Evolutionary conservation across 2,329 filamentous ascomycete species (phyloP).

Genomic region (Colletotrichum sp.): DNA sequence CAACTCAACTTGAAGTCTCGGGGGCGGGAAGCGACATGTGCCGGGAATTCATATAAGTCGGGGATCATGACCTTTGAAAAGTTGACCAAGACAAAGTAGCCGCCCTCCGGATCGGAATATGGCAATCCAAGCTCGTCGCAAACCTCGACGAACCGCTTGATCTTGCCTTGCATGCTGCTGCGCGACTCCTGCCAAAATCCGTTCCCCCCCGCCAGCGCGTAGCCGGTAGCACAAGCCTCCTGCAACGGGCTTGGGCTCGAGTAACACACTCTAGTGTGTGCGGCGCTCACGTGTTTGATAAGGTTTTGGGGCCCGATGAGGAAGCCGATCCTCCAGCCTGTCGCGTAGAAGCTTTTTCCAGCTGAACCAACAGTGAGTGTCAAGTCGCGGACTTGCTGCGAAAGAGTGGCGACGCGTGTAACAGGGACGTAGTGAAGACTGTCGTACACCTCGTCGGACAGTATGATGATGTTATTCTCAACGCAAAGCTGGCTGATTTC

Average conservation of each 20-base stretch:
- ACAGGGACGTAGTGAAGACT: slow-evolving; percentile 94
- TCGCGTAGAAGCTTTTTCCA: slow-evolving; percentile 98
- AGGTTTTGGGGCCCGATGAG: slow-evolving; percentile 87
- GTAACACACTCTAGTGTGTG: slow-evolving; percentile 96
- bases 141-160: slow-evolving; percentile 83
- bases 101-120: slow-evolving; percentile 92
- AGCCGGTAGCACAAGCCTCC: slow-evolving; percentile 82
- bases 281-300: slow-evolving; percentile 89
- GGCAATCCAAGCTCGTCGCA: slow-evolving; percentile 78
- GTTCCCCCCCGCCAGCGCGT: slow-evolving; percentile 83
- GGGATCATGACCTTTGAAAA: slow-evolving; percentile 87
- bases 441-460: slow-evolving; percentile 94
- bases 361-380: slow-evolving; percentile 95
- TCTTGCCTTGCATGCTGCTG: slow-evolving; percentile 87
- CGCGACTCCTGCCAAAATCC: slow-evolving; percentile 89
- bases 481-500: slow-evolving; percentile 88
- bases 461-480: slow-evolving; percentile 91
- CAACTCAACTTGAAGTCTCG: slow-evolving; percentile 94
- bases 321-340: slow-evolving; percentile 95
- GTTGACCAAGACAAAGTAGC: slow-evolving; percentile 97
- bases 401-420: slow-evolving; percentile 90
- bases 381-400: slow-evolving; percentile 84
- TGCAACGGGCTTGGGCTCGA: slow-evolving; percentile 91
- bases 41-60: slow-evolving; percentile 83
- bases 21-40: slow-evolving; percentile 83